phyloP scores from a whole-genome alignment of 1,284 basidiomycete genomes.

The Papiliotrema terrestris region DNA sequence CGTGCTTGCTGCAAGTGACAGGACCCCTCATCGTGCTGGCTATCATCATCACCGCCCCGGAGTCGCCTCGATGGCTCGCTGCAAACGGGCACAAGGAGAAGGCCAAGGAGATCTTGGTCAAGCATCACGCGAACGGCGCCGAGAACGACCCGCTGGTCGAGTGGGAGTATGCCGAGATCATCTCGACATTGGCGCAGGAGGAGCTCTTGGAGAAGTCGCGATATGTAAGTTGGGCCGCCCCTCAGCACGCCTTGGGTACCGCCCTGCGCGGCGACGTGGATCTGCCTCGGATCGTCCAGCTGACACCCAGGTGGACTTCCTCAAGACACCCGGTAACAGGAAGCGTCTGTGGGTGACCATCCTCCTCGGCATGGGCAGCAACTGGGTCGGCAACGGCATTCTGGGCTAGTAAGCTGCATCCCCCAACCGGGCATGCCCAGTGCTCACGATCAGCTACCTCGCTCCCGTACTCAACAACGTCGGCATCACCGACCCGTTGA shows the following conservation, averaged over 20 bases:
- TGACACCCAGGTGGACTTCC: constrained; percentile 20
- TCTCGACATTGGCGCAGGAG: constrained; percentile 23
- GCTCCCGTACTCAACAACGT: constrained; percentile 32
- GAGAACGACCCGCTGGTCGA: constrained; percentile 37
- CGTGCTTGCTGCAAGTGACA: constrained; percentile 34
- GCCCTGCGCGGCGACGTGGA: no score
- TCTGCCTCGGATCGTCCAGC: no score
- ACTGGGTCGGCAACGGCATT: constrained; percentile 32
- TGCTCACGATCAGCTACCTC: constrained; percentile 28
- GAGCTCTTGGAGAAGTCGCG: constrained; percentile 10
- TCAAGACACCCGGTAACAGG: constrained; percentile 34
- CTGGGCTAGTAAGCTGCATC: constrained; percentile 25
- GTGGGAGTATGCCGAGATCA: constrained; percentile 37
- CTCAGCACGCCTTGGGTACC: no score
- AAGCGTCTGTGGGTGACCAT: constrained; percentile 30
- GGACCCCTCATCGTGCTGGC: constrained; percentile 15
- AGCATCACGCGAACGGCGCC: constrained; percentile 57
- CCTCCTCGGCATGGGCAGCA: constrained; percentile 8
- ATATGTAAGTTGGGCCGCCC: constrained; percentile 25
- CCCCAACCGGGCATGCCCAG: constrained; percentile 25
- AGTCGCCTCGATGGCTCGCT: constrained; percentile 42
- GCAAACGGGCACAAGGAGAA: constrained; percentile 50
- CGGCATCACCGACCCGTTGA: constrained; percentile 26
- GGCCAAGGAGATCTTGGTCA: constrained; percentile 49
- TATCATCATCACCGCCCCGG: constrained; percentile 20